Conservation (phyloP, 2,329 filamentous ascomycete species). For the Fusarium zealandicum region DNA sequence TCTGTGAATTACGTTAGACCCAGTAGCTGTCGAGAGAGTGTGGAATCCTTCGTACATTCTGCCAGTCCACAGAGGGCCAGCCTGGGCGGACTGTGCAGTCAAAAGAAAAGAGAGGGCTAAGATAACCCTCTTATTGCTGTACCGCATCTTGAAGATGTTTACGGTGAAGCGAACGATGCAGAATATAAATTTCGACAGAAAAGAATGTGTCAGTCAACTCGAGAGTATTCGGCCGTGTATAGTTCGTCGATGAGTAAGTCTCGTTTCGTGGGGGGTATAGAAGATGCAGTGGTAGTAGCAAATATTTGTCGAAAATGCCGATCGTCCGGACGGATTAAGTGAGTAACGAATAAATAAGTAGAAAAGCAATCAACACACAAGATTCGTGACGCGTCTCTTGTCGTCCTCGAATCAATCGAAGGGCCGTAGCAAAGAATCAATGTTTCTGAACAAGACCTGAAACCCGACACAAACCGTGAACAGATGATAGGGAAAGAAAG, state of each 20-base stretch:
- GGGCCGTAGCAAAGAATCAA: constrained; percentile 14
- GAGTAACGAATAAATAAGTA: constrained; percentile 5
- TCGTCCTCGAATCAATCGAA: constrained; percentile 21
- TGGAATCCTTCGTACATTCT: constrained; percentile 39
- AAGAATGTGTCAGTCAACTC: constrained; percentile 11
- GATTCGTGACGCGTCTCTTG: constrained; percentile 1
- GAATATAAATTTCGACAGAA: constrained; percentile 2
- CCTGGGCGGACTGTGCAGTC: constrained; percentile 42
- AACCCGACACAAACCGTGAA: constrained; percentile 12
- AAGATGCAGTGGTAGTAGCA: constrained; percentile 5
- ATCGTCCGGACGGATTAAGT: constrained; percentile 23
- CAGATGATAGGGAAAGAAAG: constrained; percentile 13
- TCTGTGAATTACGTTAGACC: constrained; percentile 27
- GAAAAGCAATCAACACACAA: neutral
- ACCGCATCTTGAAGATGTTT: constrained; percentile 34
- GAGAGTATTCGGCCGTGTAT: constrained; percentile 12
- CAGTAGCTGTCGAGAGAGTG: neutral
- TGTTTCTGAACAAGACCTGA: constrained; percentile 10
- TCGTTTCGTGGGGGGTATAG: constrained; percentile 12
- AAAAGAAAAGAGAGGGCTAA: constrained; percentile 41
- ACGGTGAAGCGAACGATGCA: neutral
- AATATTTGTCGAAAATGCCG: constrained; percentile 9
- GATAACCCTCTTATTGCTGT: constrained; percentile 25
- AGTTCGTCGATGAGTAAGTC: constrained; percentile 12
- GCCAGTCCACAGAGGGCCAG: constrained; percentile 47